A percentile compares a stretch with the other conserved stretches of the same genome.
phyloP scores from a whole-genome alignment of 345 rosid genomes.

The Salix caprea region DNA sequence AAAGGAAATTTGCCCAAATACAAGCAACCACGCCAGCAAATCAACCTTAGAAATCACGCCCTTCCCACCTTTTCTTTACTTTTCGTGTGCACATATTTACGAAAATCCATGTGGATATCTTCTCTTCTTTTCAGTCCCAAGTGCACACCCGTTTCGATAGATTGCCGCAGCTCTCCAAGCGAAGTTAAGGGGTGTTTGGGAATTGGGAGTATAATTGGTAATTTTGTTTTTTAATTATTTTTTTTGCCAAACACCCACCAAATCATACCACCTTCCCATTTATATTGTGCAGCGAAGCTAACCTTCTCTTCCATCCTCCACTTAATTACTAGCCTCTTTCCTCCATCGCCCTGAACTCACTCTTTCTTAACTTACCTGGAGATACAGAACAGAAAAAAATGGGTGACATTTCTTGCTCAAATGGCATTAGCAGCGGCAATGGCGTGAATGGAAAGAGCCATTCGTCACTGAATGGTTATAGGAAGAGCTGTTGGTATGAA shows the following conservation, averaged over 20 bases:
- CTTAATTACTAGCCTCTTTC: not conserved
- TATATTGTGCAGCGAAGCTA: constrained; percentile 22
- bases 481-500: constrained; percentile 73
- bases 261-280: constrained; percentile 12
- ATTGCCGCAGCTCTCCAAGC: constrained; percentile 20
- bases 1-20: too few species aligned
- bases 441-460: constrained; percentile 34
- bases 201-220: too few species aligned
- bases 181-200: not conserved
- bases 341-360: not conserved
- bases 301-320: constrained; percentile 8
- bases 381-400: constrained; percentile 7
- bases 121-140: not conserved
- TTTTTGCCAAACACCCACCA: too few species aligned
- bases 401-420: constrained; percentile 49
- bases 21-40: constrained; percentile 21
- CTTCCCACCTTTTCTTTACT: not conserved
- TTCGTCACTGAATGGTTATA: constrained; percentile 37
- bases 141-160: constrained; percentile 21
- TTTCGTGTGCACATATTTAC: not conserved
- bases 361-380: not conserved
- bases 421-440: constrained; percentile 32
- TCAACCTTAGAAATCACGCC: constrained; percentile 18
- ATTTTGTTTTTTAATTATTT: too few species aligned
- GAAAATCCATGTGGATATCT: constrained; percentile 25